A percentile compares a stretch with the other conserved stretches of the same genome.
These are phyloP conservation scores for Luffa aegyptiaca DNA, from an alignment of 306 rosid genomes.

Conservation along the genomic window DNA sequence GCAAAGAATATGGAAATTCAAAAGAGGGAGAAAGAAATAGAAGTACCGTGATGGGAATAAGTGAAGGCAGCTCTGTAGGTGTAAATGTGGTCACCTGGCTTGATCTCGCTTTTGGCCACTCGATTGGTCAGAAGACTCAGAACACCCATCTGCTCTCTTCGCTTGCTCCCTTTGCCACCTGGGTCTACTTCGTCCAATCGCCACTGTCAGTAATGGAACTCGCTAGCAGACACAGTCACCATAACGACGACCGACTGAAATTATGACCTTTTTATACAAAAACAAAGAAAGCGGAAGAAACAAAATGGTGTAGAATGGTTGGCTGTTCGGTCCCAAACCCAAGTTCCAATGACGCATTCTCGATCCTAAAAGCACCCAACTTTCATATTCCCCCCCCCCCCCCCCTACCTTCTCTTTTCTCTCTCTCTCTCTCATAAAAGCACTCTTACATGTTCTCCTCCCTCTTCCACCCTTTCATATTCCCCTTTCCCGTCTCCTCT, in stretches of 20 bases:
- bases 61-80: slow-evolving; percentile 73
- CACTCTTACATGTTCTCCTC: background rate
- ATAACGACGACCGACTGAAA: background rate
- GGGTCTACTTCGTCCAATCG: background rate
- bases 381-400: background rate
- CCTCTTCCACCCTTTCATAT: background rate
- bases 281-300: background rate
- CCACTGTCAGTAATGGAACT: background rate
- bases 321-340: slow-evolving; percentile 1
- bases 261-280: background rate
- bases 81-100: slow-evolving; percentile 74
- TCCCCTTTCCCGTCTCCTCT: background rate
- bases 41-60: slow-evolving; percentile 71
- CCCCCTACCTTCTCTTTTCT: background rate
- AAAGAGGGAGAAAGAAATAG: background rate
- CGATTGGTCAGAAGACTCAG: slow-evolving; percentile 51
- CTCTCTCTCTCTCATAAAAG: background rate
- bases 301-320: slow-evolving; percentile 4
- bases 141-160: slow-evolving; percentile 50
- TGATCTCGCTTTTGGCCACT: slow-evolving; percentile 57
- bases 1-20: background rate
- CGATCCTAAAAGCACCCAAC: background rate
- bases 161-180: background rate
- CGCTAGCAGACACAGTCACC: background rate
- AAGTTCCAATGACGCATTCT: background rate